Evolutionary conservation across 768 basidiomycete species (phyloP), one percentile per base, ranked within the genome.

Genomic region (Guyanaporus albipodus): DNA sequence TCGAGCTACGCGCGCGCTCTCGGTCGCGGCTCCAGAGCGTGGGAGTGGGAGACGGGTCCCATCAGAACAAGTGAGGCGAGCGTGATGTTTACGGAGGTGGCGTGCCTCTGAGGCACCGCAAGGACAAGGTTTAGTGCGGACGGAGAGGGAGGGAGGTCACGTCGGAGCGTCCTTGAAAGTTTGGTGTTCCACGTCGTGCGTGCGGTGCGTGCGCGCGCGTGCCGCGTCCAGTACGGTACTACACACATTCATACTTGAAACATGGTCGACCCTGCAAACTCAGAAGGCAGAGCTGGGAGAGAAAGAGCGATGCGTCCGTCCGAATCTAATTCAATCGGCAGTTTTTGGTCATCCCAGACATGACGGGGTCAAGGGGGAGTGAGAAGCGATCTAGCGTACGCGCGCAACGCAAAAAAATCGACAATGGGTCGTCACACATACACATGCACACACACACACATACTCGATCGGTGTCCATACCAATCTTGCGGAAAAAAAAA

Each of bases 51-150:
- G 11, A 33, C 17, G 28, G 49, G 43, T 55, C 55, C 55, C 51
- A 58, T 58, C 55, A 54, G 58, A 54, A 32, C n/a, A n/a, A n/a
- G n/a, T n/a, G n/a, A 6, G 28, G 31, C 39, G 17, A 33, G 44
- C 28, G 44, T 51, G 38, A 50, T 19, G 57, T 56, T n/a, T 52
- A 52, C 34, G 57, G 33, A 23, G 28, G 28, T 26, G 38, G 44
- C 40, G 61, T 62, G 42, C 57, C 54, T 62, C 28, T 50, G n/a
- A 42, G 53, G 60, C 62, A 62, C 61, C 42, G 60, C 60, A 63
- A 63, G 61, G 60, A 58, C 55, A 61, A 60, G 56, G 56, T 63
- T 62, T 62, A 34, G 42, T 38, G 21, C 15, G 33, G 27, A 15
- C 32, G 33, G 38, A 42, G 28, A 33, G 28, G 38, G 49, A n/a